Percentiles rank a stretch among this genome's conserved stretches.
phyloP scores from a whole-genome alignment of 257 asterid species.

The Parsonsia alboflavescens region DNA sequence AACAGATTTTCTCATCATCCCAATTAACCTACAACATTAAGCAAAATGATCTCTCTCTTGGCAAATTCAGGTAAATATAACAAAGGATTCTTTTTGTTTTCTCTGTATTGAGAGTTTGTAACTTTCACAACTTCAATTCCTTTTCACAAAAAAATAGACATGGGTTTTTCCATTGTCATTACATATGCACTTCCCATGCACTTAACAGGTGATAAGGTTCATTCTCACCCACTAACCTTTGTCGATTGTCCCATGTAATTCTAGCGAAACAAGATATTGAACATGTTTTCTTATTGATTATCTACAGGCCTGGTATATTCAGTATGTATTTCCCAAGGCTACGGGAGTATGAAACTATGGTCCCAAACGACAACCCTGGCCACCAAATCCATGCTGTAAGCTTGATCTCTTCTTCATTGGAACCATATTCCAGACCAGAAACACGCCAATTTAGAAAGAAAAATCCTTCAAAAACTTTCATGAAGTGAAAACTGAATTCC shows the following conservation, averaged over 20 bases:
- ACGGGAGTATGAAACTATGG: not conserved
- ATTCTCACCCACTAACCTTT: not conserved
- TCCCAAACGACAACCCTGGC: too few species aligned
- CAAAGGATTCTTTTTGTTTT: not conserved
- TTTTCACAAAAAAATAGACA: not conserved
- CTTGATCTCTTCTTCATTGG: too few species aligned
- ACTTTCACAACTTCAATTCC: not conserved
- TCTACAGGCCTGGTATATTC: not conserved
- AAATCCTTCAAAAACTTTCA: too few species aligned
- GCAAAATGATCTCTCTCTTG: not conserved
- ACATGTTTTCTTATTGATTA: not conserved
- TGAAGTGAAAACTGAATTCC: too few species aligned
- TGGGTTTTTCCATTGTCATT: not conserved
- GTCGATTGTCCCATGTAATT: not conserved
- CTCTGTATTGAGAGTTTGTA: not conserved
- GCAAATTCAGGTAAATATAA: not conserved
- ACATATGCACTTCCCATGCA: not conserved
- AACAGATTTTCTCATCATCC: conserved; percentile 82
- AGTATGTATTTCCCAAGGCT: not conserved
- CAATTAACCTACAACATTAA: conserved; percentile 61
- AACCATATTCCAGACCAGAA: too few species aligned
- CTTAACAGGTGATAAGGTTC: not conserved
- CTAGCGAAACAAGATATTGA: not conserved
- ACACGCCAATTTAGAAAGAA: too few species aligned
- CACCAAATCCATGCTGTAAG: too few species aligned